Percentiles rank a stretch among this genome's conserved stretches.
Evolutionary conservation across 495 filamentous ascomycete species (phyloP).

Genomic region (Trichocladium uniseriatum): DNA sequence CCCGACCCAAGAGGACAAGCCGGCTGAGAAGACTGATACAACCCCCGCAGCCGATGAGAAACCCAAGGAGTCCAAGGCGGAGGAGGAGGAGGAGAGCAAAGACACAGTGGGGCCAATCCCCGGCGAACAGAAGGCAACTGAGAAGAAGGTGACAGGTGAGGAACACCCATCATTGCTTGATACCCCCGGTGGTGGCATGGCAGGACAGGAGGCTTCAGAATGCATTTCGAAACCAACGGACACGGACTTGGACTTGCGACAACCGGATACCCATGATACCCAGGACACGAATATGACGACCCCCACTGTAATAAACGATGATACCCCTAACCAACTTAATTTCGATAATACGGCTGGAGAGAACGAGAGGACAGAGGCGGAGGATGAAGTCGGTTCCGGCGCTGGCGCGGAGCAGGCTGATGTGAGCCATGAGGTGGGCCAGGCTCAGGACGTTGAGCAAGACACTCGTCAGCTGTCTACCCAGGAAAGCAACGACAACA

Average conservation of each 20-base stretch:
- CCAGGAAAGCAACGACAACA: not conserved
- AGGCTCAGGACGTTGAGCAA: not conserved
- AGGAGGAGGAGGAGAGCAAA: slow-evolving; percentile 27
- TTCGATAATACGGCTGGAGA: slow-evolving; percentile 10
- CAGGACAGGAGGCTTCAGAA: slow-evolving; percentile 23
- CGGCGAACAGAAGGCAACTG: slow-evolving; percentile 25
- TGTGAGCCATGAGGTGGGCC: not conserved
- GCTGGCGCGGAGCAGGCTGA: not conserved
- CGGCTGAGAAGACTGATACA: not conserved
- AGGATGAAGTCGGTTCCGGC: not conserved
- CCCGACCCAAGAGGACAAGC: not conserved
- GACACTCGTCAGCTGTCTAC: no score
- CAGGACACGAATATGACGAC: slow-evolving; percentile 12
- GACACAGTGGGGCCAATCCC: slow-evolving; percentile 30
- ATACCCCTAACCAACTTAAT: slow-evolving; percentile 12
- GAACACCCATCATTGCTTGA: slow-evolving; percentile 27
- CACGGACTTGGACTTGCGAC: slow-evolving; percentile 19
- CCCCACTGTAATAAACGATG: slow-evolving; percentile 6
- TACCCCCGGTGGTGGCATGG: slow-evolving; percentile 22
- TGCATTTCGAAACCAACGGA: slow-evolving; percentile 24
- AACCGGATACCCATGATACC: slow-evolving; percentile 15
- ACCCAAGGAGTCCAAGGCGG: slow-evolving; percentile 11
- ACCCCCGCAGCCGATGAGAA: slow-evolving; percentile 1
- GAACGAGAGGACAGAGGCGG: slow-evolving; percentile 4
- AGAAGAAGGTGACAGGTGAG: slow-evolving; percentile 33